Conservation (phyloP, 257 asterid species). For the Verbascum thapsus region DNA sequence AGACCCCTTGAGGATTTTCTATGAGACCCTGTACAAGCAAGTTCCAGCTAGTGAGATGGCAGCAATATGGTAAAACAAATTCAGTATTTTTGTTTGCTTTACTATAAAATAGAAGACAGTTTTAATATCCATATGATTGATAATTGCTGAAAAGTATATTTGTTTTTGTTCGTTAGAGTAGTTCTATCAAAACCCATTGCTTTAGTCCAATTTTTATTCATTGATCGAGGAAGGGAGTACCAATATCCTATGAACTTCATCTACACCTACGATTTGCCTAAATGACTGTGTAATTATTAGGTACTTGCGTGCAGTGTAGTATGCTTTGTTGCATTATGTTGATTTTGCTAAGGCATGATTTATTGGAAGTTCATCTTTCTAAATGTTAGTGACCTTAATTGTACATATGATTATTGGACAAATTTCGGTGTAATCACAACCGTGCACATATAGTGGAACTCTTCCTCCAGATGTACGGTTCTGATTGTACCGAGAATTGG, state of each 20-base stretch:
- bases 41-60: conserved; percentile 68
- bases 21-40: conserved; percentile 53
- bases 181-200: neutral
- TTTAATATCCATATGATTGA: neutral
- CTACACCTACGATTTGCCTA: too few species aligned
- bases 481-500: too few species aligned
- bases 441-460: too few species aligned
- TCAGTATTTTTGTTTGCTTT: neutral
- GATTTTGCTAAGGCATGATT: too few species aligned
- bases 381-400: too few species aligned
- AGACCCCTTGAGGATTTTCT: conserved; percentile 60
- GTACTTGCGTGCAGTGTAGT: too few species aligned
- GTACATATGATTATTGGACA: too few species aligned
- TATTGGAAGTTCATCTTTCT: too few species aligned
- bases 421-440: too few species aligned
- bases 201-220: neutral
- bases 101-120: neutral
- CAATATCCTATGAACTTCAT: neutral
- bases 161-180: neutral
- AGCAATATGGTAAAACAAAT: conserved; percentile 48
- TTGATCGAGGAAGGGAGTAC: neutral
- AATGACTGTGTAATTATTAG: too few species aligned
- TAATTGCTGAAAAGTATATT: neutral
- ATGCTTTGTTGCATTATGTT: too few species aligned
- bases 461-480: too few species aligned